These are phyloP conservation scores for Mucor saturninus DNA, from an alignment of 371 early-diverging fungal species.

Conservation along the genomic window DNA sequence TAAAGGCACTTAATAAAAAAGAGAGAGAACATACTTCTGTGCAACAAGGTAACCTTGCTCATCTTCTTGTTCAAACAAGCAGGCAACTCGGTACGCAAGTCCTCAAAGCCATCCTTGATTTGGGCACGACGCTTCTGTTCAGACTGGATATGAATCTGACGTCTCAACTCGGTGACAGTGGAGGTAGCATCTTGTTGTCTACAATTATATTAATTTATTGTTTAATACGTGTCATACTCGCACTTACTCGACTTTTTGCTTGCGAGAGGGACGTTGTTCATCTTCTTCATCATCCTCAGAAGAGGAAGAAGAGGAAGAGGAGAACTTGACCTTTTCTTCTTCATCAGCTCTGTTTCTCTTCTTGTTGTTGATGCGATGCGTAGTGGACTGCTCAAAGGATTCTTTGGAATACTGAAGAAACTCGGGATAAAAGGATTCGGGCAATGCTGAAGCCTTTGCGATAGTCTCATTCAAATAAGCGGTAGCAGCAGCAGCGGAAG, in stretches of 20 bases:
- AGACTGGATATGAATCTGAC: conserved; percentile 58
- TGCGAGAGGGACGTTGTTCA: conserved; percentile 17
- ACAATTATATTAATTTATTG: not conserved
- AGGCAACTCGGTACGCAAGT: conserved; percentile 48
- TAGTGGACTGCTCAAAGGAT: conserved; percentile 41
- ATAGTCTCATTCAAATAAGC: conserved; percentile 43
- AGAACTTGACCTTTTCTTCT: conserved; percentile 9
- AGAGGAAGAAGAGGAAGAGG: conserved; percentile 18
- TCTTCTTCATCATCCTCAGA: conserved; percentile 16
- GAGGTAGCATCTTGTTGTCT: conserved; percentile 12
- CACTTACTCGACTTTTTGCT: conserved; percentile 29
- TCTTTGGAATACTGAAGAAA: conserved; percentile 53
- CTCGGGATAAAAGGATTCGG: conserved; percentile 54
- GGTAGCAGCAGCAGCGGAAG: conserved; percentile 30
- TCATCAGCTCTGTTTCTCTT: conserved; percentile 24
- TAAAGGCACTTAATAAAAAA: not conserved
- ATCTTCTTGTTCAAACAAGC: conserved; percentile 52
- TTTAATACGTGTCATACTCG: not conserved
- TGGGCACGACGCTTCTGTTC: conserved; percentile 58
- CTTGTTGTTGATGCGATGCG: conserved; percentile 14
- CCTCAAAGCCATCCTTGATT: conserved; percentile 58
- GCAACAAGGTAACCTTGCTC: conserved; percentile 50
- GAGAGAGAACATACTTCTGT: conserved; percentile 37
- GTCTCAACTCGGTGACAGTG: conserved; percentile 42
- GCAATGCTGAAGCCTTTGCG: conserved; percentile 48